A percentile compares a stretch with the other conserved stretches of the same genome.
Conservation (phyloP, 768 basidiomycete genomes). For the Mrakia frigida region DNA sequence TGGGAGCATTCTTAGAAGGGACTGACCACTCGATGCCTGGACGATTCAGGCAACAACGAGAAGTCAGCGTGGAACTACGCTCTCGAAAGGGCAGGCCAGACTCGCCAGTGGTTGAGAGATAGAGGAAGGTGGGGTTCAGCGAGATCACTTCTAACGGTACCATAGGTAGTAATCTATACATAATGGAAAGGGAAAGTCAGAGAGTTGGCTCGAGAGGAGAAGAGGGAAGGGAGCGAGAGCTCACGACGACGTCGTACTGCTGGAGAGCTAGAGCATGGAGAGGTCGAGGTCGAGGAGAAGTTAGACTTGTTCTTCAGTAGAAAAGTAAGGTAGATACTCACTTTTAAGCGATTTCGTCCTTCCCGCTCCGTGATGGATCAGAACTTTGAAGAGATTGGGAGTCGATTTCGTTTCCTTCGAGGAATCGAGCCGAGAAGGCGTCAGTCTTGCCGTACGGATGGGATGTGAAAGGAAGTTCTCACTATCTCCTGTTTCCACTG, state of each 20-base stretch:
- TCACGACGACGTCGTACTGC: constrained; percentile 58
- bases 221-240: constrained; percentile 37
- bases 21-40: background rate
- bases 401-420: constrained; percentile 35
- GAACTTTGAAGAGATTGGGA: constrained; percentile 38
- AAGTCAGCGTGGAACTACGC: background rate
- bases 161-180: constrained; percentile 22
- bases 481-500: constrained; percentile 67
- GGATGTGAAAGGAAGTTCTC: constrained; percentile 38
- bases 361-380: constrained; percentile 61
- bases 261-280: constrained; percentile 46
- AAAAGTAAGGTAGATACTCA: background rate
- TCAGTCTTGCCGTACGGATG: background rate
- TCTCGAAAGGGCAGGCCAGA: no score
- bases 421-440: background rate
- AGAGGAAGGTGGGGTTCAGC: background rate
- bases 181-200: constrained; percentile 40
- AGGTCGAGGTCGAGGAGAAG: background rate
- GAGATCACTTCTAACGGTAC: background rate
- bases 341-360: constrained; percentile 49
- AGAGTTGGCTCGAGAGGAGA: constrained; percentile 55
- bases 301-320: no score
- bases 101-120: background rate
- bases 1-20: no score
- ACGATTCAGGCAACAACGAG: background rate